These are phyloP conservation scores for Agaricales sp. DNA, from an alignment of 1,284 basidiomycete genomes.

Conservation along the genomic window DNA sequence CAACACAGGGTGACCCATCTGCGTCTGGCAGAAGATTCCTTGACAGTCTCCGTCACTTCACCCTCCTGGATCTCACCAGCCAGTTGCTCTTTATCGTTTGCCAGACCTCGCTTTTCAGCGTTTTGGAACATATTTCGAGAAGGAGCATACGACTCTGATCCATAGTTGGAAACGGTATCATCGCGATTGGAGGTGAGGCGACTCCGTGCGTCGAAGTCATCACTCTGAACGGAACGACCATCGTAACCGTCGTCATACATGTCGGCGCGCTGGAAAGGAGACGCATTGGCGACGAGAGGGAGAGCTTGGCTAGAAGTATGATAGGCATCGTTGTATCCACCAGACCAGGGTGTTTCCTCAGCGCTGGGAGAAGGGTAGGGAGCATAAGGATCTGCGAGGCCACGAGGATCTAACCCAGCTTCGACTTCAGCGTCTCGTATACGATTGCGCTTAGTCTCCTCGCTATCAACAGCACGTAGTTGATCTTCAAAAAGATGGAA, in stretches of 20 bases:
- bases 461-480: slow-evolving; percentile 72
- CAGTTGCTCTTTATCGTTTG: slow-evolving; percentile 71
- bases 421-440: slow-evolving; percentile 67
- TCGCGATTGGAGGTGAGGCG: slow-evolving; percentile 67
- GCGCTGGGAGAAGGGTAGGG: slow-evolving; percentile 44
- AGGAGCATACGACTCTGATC: slow-evolving; percentile 86
- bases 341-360: slow-evolving; percentile 33
- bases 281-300: slow-evolving; percentile 71
- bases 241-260: slow-evolving; percentile 72
- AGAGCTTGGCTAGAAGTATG: slow-evolving; percentile 48
- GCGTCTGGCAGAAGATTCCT: slow-evolving; percentile 69
- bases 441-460: slow-evolving; percentile 74
- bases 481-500: slow-evolving; percentile 91
- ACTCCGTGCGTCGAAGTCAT: slow-evolving; percentile 69
- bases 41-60: slow-evolving; percentile 82
- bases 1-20: slow-evolving; percentile 87
- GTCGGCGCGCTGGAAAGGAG: slow-evolving; percentile 63
- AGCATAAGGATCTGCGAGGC: slow-evolving; percentile 69
- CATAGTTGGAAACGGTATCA: slow-evolving; percentile 70
- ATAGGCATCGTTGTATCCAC: slow-evolving; percentile 40
- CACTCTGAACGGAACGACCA: slow-evolving; percentile 61
- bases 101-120: slow-evolving; percentile 53
- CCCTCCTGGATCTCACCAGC: slow-evolving; percentile 74
- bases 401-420: slow-evolving; percentile 60
- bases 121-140: slow-evolving; percentile 92